Base-by-base conservation (phyloP, 1,139 yeast genomes). In the Candida labiduridarum region DNA sequence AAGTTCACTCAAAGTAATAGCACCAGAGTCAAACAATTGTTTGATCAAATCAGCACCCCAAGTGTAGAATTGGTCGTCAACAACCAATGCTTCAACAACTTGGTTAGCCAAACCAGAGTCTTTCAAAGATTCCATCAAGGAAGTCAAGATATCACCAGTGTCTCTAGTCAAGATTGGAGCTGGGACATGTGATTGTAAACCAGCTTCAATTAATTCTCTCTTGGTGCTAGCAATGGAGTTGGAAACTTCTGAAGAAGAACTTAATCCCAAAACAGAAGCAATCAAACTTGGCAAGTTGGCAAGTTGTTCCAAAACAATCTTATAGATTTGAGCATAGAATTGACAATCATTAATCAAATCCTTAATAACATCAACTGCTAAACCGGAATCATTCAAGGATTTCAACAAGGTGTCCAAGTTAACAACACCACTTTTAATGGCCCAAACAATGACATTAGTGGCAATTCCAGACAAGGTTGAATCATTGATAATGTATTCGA, bases 41-140 rank as follows among this genome's bases (percentile, higher is more conserved):
- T 62, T 49, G 51, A 75, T 66, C 61, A 76, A 74, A 41, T 63
- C 59, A 49, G 72, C 78, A 72, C 80, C 80, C 55, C 63, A 75
- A 30, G 56, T 53, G 61, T 71, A 73, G 68, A 75, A 76, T 29
- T 64, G 64, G 40, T 68, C 66, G 59, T 76, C 78, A 43, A 68
- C 68, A 56, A 76, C 67, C 60, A 76, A 74, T 30, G 71, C 63
- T 49, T 68, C 61, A 47, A 76, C 78, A 51, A 76, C 79, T 46
- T 67, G 69, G 41, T 66, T 56, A 46, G 78, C 79, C 61, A 76
- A 74, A 47, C 80, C 80, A 30, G 80, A 75, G 51, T 66, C 55
- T 62, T 74, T 74, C 61, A 76, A 73, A 1, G 80, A 75, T 59
- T 74, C 78, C 74, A 76, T 67, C 60, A 76, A 71, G 51, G 68